A percentile compares a stretch with the other conserved stretches of the same genome.
Evolutionary conservation across 2,329 filamentous ascomycete species (phyloP).

Genomic region (Curvularia lunata): DNA sequence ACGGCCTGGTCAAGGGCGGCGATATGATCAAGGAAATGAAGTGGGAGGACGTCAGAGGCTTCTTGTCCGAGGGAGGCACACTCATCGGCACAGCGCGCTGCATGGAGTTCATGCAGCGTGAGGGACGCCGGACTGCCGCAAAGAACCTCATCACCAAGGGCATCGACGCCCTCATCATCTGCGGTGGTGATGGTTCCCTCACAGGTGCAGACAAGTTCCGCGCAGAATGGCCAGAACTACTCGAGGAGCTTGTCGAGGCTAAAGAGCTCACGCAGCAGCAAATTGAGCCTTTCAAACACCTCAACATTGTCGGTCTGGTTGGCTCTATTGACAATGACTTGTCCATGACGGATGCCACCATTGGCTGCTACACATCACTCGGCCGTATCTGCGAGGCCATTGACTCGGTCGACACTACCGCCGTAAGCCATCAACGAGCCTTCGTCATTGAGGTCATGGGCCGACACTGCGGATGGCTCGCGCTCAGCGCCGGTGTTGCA

Average conservation of each 20-base stretch:
- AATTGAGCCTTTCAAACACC: constrained; percentile 75
- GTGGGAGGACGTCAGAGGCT: constrained; percentile 95
- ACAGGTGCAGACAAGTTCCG: constrained; percentile 96
- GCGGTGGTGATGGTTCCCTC: constrained; percentile 87
- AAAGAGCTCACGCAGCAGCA: constrained; percentile 75
- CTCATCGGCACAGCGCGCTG: constrained; percentile 94
- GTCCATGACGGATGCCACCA: constrained; percentile 94
- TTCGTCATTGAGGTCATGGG: constrained; percentile 98
- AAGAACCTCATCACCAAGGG: constrained; percentile 94
- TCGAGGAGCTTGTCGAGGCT: constrained; percentile 80
- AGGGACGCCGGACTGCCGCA: constrained; percentile 81
- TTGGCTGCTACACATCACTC: constrained; percentile 94
- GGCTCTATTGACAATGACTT: constrained; percentile 99
- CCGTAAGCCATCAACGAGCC: constrained; percentile 89
- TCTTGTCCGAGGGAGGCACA: constrained; percentile 90
- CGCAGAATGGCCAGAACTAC: constrained; percentile 85
- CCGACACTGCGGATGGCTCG: constrained; percentile 95
- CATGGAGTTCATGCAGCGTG: constrained; percentile 87
- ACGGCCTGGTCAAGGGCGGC: constrained; percentile 88
- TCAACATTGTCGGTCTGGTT: constrained; percentile 96
- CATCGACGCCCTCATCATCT: constrained; percentile 95
- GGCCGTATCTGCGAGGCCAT: constrained; percentile 93
- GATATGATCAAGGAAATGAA: constrained; percentile 85
- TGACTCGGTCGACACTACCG: constrained; percentile 95
- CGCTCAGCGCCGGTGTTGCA: constrained; percentile 92